Base-by-base conservation (phyloP, 176 grass and related monocot genomes). In the Oryza longistaminata region DNA sequence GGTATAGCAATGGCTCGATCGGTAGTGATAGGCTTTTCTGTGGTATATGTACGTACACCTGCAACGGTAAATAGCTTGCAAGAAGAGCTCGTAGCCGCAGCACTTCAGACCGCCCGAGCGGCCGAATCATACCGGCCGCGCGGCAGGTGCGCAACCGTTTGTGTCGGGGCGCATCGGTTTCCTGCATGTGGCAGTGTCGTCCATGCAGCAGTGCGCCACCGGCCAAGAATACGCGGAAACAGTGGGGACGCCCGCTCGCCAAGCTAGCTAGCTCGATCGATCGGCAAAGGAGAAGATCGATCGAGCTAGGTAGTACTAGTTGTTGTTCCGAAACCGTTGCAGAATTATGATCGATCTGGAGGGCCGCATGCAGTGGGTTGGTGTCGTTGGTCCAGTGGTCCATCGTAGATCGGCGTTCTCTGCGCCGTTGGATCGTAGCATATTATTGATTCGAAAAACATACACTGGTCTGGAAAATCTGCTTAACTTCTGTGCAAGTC, bases 251-350 rank as follows among this genome's bases (percentile, higher is more conserved):
- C 82, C 62, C 14, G 44, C 15, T 1, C 16, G 52, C 11, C 55
- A 21, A 19, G 52, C 55, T 55, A 19, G 52, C 4, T n/a, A n/a
- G n/a, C n/a, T n/a, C n/a, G n/a, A n/a, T 55, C 15, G 16, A 19
- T 55, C 55, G 55, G 19, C 55, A 22, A 61, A 61, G 21, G n/a
- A 61, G 55, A 6, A 55, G 16, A 40, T 40, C 39, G 39, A 58
- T 6, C 17, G 16, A n/a, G 72, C 70, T 21, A 31, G 14, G 40
- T 48, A 26, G 34, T 14, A 14, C 82, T 81, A 0, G 79, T 61
- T 7, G 68, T 83, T 90, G 88, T 90, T 87, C 49, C 69, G 14
- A 83, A 83, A 68, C 89, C 85, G 85, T 90, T 87, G 89, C 80
- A 14, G 76, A 83, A 22, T 90, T 83, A 87, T 87, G 84, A 67